Evolutionary conservation across 2,329 filamentous ascomycete genomes (phyloP).

Genomic region (Penicillium frequentans): DNA sequence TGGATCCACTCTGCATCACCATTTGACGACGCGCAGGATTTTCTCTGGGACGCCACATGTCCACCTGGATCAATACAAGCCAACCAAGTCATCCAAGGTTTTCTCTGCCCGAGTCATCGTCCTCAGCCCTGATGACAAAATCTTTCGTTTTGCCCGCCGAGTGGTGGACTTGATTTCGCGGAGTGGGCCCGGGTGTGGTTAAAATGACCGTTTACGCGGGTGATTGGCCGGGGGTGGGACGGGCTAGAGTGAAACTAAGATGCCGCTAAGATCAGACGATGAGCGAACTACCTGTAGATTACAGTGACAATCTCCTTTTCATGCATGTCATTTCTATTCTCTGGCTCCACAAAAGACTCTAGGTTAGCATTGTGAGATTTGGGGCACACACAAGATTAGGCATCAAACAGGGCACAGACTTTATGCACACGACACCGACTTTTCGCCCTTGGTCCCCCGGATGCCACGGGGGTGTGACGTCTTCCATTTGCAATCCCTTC

Average conservation of each 20-base stretch:
- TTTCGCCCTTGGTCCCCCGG: conserved; percentile 11
- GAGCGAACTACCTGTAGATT: not conserved
- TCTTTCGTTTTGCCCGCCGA: conserved; percentile 14
- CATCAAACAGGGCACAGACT: not conserved
- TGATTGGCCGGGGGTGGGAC: conserved; percentile 17
- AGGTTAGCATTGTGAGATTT: not conserved
- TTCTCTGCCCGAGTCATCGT: conserved; percentile 11
- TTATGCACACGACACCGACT: conserved; percentile 20
- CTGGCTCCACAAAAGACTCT: not conserved
- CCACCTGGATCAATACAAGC: conserved; percentile 3
- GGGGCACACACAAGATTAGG: not conserved
- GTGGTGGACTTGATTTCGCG: conserved; percentile 7
- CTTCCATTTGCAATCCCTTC: conserved; percentile 6
- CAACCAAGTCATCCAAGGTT: conserved; percentile 4
- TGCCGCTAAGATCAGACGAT: conserved; percentile 14
- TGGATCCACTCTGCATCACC: not conserved
- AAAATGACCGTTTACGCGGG: conserved; percentile 1
- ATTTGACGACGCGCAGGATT: conserved; percentile 2
- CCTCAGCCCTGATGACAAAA: conserved; percentile 14
- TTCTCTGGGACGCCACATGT: conserved; percentile 15
- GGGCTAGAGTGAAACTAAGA: conserved; percentile 16
- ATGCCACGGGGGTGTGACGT: conserved; percentile 12
- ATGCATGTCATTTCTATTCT: conserved; percentile 18
- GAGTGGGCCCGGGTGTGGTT: conserved; percentile 11
- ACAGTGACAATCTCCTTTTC: not conserved